Conservation (phyloP, 1,139 yeast genomes). For the Yamadazyma dushanensis region DNA sequence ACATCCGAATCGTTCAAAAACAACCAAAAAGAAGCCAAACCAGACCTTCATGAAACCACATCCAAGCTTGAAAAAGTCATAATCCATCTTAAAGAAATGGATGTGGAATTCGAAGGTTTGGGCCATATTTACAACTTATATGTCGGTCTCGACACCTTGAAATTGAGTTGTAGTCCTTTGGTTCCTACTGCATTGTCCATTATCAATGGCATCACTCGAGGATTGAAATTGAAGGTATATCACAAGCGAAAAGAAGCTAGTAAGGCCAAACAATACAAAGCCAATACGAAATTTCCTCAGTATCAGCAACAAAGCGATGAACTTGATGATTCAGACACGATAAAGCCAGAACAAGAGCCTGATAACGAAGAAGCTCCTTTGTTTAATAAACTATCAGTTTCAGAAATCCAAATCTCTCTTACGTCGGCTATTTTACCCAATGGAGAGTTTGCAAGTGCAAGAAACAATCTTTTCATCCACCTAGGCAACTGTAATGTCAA, state of each 20-base stretch:
- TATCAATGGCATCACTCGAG: conserved; percentile 32
- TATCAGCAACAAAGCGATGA: conserved; percentile 25
- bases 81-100: conserved; percentile 35
- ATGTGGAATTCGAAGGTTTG: conserved; percentile 53
- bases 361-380: conserved; percentile 13
- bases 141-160: conserved; percentile 45
- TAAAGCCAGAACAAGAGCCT: conserved; percentile 6
- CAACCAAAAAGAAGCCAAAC: conserved; percentile 9
- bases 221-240: conserved; percentile 31
- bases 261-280: conserved; percentile 5
- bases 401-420: conserved; percentile 37
- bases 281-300: conserved; percentile 27
- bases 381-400: conserved; percentile 35
- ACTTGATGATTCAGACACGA: conserved; percentile 13
- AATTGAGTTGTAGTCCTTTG: conserved; percentile 41
- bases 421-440: conserved; percentile 41
- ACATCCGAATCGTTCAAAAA: conserved; percentile 44
- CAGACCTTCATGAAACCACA: not conserved
- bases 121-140: conserved; percentile 47
- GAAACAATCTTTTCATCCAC: conserved; percentile 26
- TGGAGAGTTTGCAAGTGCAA: conserved; percentile 40
- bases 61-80: conserved; percentile 16
- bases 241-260: conserved; percentile 25
- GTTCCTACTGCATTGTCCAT: conserved; percentile 35
- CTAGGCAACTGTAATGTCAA: conserved; percentile 22